phyloP scores from a whole-genome alignment of 1,284 basidiomycete genomes.

The Dichomitus squalens region DNA sequence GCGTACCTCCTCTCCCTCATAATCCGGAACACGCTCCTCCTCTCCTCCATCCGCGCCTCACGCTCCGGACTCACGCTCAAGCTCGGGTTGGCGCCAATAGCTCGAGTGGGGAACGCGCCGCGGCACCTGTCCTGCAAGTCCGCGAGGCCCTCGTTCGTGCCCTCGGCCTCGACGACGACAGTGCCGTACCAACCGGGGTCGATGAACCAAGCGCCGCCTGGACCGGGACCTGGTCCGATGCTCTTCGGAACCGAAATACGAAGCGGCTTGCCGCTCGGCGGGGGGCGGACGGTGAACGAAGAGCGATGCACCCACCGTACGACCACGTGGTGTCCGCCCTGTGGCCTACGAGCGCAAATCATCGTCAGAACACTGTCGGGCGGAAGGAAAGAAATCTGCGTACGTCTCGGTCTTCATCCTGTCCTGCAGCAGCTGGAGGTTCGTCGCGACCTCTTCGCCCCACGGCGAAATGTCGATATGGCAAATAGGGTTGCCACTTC shows the following conservation, averaged over 20 bases:
- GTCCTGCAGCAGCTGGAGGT: conserved; percentile 76
- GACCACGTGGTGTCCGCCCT: conserved; percentile 75
- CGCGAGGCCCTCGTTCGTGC: conserved; percentile 79
- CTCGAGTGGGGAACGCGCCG: conserved; percentile 63
- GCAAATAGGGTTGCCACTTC: conserved; percentile 66
- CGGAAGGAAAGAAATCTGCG: conserved; percentile 32
- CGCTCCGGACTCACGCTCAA: conserved; percentile 27
- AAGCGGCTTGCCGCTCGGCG: conserved; percentile 29
- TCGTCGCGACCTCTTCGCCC: conserved; percentile 71
- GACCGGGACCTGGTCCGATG: conserved; percentile 31
- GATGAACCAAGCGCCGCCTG: conserved; percentile 50
- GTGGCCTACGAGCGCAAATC: conserved; percentile 50
- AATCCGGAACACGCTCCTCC: conserved; percentile 66
- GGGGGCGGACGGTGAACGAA: conserved; percentile 63
- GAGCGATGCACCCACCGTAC: conserved; percentile 83
- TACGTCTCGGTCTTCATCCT: conserved; percentile 79
- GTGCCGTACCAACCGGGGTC: conserved; percentile 81
- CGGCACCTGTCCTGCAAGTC: conserved; percentile 76
- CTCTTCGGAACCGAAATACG: conserved; percentile 31
- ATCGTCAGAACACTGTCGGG: background rate
- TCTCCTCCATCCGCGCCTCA: conserved; percentile 45
- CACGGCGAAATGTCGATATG: conserved; percentile 76
- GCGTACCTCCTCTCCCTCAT: conserved; percentile 76
- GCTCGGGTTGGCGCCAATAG: conserved; percentile 26
- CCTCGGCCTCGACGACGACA: conserved; percentile 79